phyloP scores from a whole-genome alignment of 1,139 yeast species.

The Zygotorulaspora mrakii region DNA sequence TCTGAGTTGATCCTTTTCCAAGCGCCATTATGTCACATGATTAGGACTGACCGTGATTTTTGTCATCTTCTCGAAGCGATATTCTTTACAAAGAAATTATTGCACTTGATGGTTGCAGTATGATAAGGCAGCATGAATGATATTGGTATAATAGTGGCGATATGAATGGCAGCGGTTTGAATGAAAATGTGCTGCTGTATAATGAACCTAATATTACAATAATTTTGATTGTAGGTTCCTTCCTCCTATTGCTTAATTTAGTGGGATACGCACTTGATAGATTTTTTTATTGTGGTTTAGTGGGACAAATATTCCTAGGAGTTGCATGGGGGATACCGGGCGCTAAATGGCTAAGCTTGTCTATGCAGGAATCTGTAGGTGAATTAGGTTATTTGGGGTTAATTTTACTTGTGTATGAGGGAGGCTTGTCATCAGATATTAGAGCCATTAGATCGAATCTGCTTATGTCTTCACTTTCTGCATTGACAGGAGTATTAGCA shows the following conservation, averaged over 20 bases:
- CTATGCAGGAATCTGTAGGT: constrained; percentile 1
- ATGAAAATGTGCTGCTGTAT: not conserved
- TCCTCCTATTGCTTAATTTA: not conserved
- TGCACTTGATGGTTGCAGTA: too few species aligned
- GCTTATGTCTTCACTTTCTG: not conserved
- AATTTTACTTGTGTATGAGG: constrained; percentile 4
- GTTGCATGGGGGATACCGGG: constrained; percentile 4
- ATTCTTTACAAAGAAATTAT: too few species aligned
- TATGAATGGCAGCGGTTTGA: too few species aligned
- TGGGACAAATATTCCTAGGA: constrained; percentile 3
- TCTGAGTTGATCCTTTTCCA: too few species aligned
- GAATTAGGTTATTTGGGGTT: not conserved
- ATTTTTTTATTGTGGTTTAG: constrained; percentile 2
- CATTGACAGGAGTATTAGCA: constrained; percentile 1
- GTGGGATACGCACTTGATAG: constrained; percentile 2
- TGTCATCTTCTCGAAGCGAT: too few species aligned
- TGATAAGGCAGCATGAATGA: too few species aligned
- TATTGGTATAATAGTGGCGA: too few species aligned
- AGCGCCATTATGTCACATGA: too few species aligned
- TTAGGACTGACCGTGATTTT: too few species aligned
- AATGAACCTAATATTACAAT: constrained; percentile 1
- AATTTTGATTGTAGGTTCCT: not conserved
- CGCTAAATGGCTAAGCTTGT: not conserved
- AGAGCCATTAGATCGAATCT: not conserved
- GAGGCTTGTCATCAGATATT: not conserved